phyloP scores from a whole-genome alignment of 352 stramenopile genomes.

The Plasmopara viticola region DNA sequence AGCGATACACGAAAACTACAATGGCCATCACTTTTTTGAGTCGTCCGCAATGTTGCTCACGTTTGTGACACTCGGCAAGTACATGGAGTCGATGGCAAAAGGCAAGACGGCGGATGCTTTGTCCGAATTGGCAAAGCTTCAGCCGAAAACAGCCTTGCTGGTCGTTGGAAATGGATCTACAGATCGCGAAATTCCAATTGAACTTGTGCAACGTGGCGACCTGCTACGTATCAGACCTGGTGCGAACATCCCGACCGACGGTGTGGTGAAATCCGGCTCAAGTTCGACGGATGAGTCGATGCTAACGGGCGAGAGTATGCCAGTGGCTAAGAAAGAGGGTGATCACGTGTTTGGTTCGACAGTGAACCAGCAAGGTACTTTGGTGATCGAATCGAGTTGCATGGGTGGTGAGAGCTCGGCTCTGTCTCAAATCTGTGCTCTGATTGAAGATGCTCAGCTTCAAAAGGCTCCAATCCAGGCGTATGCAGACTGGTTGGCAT shows the following conservation, averaged over 20 bases:
- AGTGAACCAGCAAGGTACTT: constrained; percentile 76
- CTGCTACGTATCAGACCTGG: constrained; percentile 64
- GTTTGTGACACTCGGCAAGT: constrained; percentile 85
- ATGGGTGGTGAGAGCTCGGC: constrained; percentile 63
- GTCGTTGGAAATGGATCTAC: constrained; percentile 42
- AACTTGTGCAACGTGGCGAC: constrained; percentile 79
- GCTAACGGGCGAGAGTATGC: constrained; percentile 85
- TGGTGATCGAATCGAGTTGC: constrained; percentile 80
- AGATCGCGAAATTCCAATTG: constrained; percentile 72
- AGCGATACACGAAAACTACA: constrained; percentile 47
- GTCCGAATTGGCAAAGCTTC: constrained; percentile 62
- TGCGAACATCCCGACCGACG: constrained; percentile 75
- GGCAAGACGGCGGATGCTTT: constrained; percentile 75
- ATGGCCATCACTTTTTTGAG: constrained; percentile 85
- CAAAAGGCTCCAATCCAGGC: constrained; percentile 86
- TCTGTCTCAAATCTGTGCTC: constrained; percentile 67
- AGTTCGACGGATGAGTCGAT: constrained; percentile 77
- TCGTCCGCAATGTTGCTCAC: constrained; percentile 82
- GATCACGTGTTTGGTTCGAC: constrained; percentile 84
- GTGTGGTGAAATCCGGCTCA: constrained; percentile 62
- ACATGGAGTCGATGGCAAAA: constrained; percentile 86
- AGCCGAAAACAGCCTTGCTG: constrained; percentile 57
- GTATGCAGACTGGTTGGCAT: constrained; percentile 50
- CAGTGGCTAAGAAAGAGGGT: constrained; percentile 66
- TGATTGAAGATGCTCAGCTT: constrained; percentile 85